Evolutionary conservation across 225 moss, liverwort and hornwort genomes (phyloP).

Genomic region (Physcomitrellopsis africana): DNA sequence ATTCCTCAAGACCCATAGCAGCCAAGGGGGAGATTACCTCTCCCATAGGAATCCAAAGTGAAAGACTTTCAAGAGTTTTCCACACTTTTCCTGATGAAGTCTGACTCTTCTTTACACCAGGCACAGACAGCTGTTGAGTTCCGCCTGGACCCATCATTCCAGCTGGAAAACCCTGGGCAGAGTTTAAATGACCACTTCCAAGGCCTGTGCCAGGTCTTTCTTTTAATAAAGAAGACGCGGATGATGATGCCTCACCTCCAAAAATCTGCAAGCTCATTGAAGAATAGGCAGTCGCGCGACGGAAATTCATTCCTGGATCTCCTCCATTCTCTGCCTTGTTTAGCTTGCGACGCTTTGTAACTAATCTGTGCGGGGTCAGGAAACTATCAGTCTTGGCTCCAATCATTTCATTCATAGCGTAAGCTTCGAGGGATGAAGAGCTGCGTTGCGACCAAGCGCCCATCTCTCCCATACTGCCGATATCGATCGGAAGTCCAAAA

Average conservation of each 20-base stretch:
- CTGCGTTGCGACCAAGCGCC: slow-evolving; percentile 30
- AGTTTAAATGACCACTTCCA: neutral
- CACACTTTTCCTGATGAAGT: slow-evolving; percentile 52
- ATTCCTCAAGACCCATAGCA: slow-evolving; percentile 74
- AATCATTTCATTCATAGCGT: slow-evolving; percentile 37
- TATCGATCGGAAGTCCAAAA: slow-evolving; percentile 49
- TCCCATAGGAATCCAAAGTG: slow-evolving; percentile 75
- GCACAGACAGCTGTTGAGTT: slow-evolving; percentile 12
- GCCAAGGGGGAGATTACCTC: slow-evolving; percentile 64
- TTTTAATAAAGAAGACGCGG: slow-evolving; percentile 15
- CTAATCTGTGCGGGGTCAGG: slow-evolving; percentile 49
- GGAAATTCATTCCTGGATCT: slow-evolving; percentile 1
- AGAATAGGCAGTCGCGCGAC: neutral
- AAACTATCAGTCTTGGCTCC: slow-evolving; percentile 38
- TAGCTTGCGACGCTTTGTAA: slow-evolving; percentile 48
- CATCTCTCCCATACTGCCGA: slow-evolving; percentile 31
- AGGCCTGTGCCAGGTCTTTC: slow-evolving; percentile 3
- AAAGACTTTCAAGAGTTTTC: slow-evolving; percentile 63
- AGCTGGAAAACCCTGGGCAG: slow-evolving; percentile 9
- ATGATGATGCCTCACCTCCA: slow-evolving; percentile 27
- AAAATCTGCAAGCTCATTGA: slow-evolving; percentile 3
- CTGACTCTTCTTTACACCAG: slow-evolving; percentile 14
- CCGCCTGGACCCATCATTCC: slow-evolving; percentile 1
- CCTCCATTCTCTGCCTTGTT: slow-evolving; percentile 24
- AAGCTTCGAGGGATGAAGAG: slow-evolving; percentile 34